A percentile compares a stretch with the other conserved stretches of the same genome.
phyloP scores from a whole-genome alignment of 495 filamentous ascomycete species.

The Parathielavia hyrcaniae region DNA sequence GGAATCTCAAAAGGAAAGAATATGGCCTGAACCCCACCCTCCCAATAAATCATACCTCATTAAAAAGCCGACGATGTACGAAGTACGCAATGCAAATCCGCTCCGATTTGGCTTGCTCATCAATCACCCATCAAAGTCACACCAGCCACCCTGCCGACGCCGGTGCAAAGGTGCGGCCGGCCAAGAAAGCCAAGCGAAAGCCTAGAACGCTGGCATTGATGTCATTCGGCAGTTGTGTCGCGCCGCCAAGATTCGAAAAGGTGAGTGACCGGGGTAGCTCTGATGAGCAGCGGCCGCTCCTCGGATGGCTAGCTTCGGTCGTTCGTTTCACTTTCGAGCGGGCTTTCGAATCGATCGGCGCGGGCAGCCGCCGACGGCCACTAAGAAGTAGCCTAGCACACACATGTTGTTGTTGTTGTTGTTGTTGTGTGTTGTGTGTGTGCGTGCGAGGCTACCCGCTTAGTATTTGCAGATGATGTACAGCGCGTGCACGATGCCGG shows the following conservation, averaged over 20 bases:
- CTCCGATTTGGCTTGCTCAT: no score
- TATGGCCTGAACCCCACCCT: no score
- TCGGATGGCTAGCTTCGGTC: neutral
- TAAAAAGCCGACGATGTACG: no score
- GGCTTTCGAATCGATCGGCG: neutral
- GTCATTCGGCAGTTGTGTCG: neutral
- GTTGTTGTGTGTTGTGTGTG: no score
- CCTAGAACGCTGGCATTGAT: neutral
- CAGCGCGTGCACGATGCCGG: slow-evolving; percentile 61
- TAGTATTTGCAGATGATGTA: slow-evolving; percentile 50
- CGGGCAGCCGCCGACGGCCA: no score
- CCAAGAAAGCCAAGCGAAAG: neutral
- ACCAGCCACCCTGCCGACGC: no score
- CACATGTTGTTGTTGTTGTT: neutral
- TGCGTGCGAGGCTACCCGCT: no score
- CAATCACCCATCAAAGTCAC: no score
- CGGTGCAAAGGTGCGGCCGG: no score
- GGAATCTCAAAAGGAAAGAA: no score
- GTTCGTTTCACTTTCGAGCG: neutral
- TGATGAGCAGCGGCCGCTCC: neutral
- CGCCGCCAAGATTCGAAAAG: neutral
- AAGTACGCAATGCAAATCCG: no score
- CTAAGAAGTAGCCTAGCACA: neutral
- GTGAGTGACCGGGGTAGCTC: neutral
- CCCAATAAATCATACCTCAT: no score